A percentile compares a stretch with the other conserved stretches of the same genome.
phyloP scores from a whole-genome alignment of 2,329 filamentous ascomycete species.

The Monosporascus sp. region DNA sequence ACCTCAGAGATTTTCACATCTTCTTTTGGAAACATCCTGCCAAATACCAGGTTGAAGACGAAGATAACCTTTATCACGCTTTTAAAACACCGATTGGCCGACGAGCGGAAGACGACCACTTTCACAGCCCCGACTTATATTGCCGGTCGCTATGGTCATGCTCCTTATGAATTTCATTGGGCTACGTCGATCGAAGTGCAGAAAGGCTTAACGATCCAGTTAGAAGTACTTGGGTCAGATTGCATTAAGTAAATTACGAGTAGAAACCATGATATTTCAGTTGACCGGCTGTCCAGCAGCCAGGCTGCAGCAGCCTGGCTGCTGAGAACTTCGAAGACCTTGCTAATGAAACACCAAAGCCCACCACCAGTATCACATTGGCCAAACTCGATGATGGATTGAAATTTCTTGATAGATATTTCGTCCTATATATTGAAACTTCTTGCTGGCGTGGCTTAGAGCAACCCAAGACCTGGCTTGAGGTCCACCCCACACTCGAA shows the following conservation, averaged over 20 bases:
- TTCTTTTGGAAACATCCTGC: constrained; percentile 20
- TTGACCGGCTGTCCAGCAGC: constrained; percentile 7
- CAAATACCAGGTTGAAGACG: constrained; percentile 17
- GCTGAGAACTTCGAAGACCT: constrained; percentile 9
- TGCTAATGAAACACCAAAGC: neutral
- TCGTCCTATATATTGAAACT: constrained; percentile 20
- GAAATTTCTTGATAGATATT: constrained; percentile 18
- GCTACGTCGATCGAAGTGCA: neutral
- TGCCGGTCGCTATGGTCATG: constrained; percentile 18
- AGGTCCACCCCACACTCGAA: constrained; percentile 17
- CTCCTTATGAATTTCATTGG: constrained; percentile 9
- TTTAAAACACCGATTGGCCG: constrained; percentile 17
- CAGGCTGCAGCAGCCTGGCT: constrained; percentile 3
- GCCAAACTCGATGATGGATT: constrained; percentile 5
- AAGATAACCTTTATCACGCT: constrained; percentile 19
- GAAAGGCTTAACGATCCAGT: constrained; percentile 9
- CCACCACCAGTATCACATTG: neutral
- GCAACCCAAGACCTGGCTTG: constrained; percentile 17
- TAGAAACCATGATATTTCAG: constrained; percentile 13
- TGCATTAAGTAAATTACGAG: constrained; percentile 12
- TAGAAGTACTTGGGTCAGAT: constrained; percentile 7
- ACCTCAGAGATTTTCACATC: constrained; percentile 23
- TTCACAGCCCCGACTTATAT: constrained; percentile 22
- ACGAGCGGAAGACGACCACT: constrained; percentile 12
- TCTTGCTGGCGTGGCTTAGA: constrained; percentile 3